Evolutionary conservation across 768 basidiomycete species (phyloP).

Genomic region (Mycena galopus): DNA sequence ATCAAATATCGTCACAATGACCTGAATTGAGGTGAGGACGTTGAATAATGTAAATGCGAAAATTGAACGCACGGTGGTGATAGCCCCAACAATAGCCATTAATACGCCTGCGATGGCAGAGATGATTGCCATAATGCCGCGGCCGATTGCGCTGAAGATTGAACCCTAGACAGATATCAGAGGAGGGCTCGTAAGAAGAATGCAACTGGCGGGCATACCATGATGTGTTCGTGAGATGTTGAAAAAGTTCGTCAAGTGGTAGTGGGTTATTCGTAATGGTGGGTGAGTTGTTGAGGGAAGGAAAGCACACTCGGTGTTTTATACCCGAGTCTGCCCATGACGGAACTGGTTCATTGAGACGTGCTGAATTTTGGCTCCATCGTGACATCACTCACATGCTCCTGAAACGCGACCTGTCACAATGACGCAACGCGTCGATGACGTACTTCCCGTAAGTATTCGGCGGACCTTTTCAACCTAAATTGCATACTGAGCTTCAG

Average conservation of each 20-base stretch:
- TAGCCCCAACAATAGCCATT: slow-evolving; percentile 70
- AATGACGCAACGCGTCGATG: no score
- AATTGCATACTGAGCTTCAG: no score
- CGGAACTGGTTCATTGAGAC: no score
- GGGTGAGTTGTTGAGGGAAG: not conserved
- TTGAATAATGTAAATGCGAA: not conserved
- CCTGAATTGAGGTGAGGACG: slow-evolving; percentile 48
- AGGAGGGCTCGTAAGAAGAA: not conserved
- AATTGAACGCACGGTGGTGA: slow-evolving; percentile 64
- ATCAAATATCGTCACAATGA: slow-evolving; percentile 76
- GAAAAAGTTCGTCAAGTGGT: not conserved
- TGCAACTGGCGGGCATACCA: not conserved
- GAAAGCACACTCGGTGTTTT: no score
- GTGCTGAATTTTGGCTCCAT: no score
- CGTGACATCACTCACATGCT: no score
- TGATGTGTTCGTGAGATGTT: slow-evolving; percentile 9
- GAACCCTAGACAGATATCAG: slow-evolving; percentile 18
- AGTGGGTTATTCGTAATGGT: not conserved
- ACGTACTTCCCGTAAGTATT: no score
- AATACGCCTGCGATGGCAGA: slow-evolving; percentile 70
- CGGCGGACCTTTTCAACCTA: no score
- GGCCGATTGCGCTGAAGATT: slow-evolving; percentile 70
- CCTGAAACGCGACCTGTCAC: no score
- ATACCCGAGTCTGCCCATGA: no score
- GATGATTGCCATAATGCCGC: slow-evolving; percentile 70